Evolutionary conservation across 805 yeast genomes (phyloP).

Genomic region (Cyberlindnera mycetangii): DNA sequence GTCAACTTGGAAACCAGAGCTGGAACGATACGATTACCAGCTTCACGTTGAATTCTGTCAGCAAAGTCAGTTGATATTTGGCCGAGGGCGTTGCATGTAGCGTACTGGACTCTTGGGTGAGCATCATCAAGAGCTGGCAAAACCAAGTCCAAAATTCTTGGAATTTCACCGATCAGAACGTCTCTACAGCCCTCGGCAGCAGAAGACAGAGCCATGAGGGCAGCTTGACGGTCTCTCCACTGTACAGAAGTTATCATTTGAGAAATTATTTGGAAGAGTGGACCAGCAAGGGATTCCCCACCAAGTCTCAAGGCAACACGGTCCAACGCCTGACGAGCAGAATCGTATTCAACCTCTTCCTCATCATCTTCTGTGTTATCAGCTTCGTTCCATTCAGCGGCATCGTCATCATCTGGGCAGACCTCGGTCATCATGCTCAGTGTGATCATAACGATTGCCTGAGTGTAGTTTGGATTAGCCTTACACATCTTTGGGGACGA

Average conservation of each 20-base stretch:
- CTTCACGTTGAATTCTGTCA: constrained; percentile 75
- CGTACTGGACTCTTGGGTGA: constrained; percentile 95
- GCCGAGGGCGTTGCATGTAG: constrained; percentile 94
- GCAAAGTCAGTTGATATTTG: constrained; percentile 97
- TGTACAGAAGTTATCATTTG: constrained; percentile 69
- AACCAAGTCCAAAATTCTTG: constrained; percentile 78
- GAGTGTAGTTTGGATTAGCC: constrained; percentile 66
- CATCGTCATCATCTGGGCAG: constrained; percentile 84
- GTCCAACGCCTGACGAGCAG: constrained; percentile 93
- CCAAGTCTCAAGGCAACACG: constrained; percentile 81
- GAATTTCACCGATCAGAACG: constrained; percentile 76
- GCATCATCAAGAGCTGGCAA: constrained; percentile 80
- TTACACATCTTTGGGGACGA: constrained; percentile 95
- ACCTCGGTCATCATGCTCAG: constrained; percentile 90
- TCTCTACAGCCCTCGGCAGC: constrained; percentile 98
- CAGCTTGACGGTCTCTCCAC: constrained; percentile 97
- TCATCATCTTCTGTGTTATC: constrained; percentile 78
- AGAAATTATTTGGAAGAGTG: constrained; percentile 83
- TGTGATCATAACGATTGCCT: constrained; percentile 67
- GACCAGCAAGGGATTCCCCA: constrained; percentile 80
- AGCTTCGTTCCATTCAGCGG: constrained; percentile 79
- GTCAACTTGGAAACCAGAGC: constrained; percentile 81
- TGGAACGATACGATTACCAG: constrained; percentile 79
- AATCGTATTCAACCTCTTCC: constrained; percentile 83
- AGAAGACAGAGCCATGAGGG: constrained; percentile 92